Percentiles rank a stretch among this genome's conserved stretches.
phyloP scores from a whole-genome alignment of 192 early-diverging fungal species.

The Obelidium mucronatum region DNA sequence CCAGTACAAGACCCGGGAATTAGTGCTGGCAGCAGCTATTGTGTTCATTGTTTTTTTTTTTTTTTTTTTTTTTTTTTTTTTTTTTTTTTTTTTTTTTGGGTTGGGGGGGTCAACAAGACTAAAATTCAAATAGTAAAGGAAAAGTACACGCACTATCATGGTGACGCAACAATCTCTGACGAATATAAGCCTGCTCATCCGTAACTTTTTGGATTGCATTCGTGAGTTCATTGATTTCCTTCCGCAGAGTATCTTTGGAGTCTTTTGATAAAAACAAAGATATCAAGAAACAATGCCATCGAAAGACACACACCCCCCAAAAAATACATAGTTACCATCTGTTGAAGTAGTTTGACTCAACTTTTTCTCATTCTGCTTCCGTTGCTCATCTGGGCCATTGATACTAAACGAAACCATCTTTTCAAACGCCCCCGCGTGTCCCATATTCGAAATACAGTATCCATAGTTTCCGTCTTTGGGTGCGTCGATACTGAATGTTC shows the following conservation, averaged over 20 bases:
- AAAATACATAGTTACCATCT: background rate
- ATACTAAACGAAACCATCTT: conserved; percentile 21
- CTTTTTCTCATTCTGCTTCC: background rate
- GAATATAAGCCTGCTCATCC: conserved; percentile 30
- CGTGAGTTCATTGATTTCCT: conserved; percentile 19
- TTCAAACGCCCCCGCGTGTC: background rate
- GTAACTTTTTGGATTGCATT: conserved; percentile 20
- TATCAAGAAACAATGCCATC: background rate
- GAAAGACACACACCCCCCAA: background rate
- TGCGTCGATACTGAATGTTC: conserved; percentile 17
- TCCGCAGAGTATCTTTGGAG: background rate
- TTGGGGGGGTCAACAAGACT: background rate
- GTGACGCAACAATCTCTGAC: conserved; percentile 5
- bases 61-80: background rate
- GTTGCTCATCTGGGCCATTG: conserved; percentile 24
- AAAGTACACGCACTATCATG: conserved; percentile 18
- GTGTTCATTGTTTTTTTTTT: background rate
- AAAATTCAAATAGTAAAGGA: background rate
- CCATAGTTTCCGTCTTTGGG: conserved; percentile 4
- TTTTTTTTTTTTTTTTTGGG: too few species aligned
- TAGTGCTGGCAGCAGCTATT: conserved; percentile 26
- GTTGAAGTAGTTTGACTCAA: background rate
- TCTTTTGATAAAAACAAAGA: background rate
- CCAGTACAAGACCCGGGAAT: conserved; percentile 29
- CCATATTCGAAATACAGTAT: conserved; percentile 30